Percentiles rank a stretch among this genome's conserved stretches.
Evolutionary conservation across 768 basidiomycete genomes (phyloP).

Genomic region (Calocera viscosa): DNA sequence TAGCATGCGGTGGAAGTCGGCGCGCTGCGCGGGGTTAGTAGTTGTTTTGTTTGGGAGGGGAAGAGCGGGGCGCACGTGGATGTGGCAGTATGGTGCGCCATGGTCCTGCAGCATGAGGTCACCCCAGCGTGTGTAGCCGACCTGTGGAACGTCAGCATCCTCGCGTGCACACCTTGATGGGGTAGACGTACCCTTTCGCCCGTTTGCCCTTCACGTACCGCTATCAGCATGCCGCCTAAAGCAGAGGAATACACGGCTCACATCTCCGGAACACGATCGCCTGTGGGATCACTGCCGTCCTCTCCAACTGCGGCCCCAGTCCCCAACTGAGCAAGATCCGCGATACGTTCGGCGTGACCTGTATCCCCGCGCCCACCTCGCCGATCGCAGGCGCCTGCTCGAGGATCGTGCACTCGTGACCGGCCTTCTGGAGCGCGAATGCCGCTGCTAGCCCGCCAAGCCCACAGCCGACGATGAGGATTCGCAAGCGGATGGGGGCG

Average conservation of each 20-base stretch:
- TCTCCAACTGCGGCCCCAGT: constrained; percentile 33
- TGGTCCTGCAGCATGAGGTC: constrained; percentile 33
- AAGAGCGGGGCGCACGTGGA: constrained; percentile 25
- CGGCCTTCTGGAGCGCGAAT: constrained; percentile 41
- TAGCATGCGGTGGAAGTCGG: constrained; percentile 39
- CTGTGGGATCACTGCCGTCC: constrained; percentile 31
- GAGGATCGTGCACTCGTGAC: constrained; percentile 48
- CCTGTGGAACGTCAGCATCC: no score
- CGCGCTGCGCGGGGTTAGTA: constrained; percentile 25
- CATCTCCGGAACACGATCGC: constrained; percentile 34
- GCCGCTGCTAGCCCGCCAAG: constrained; percentile 46
- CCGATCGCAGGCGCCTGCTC: constrained; percentile 38
- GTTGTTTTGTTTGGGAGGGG: neutral
- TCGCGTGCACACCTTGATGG: no score
- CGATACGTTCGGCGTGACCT: constrained; percentile 48
- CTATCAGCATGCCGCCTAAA: neutral
- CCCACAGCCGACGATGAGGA: constrained; percentile 43
- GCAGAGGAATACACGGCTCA: neutral
- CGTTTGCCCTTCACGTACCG: constrained; percentile 17
- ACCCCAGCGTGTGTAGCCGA: constrained; percentile 33
- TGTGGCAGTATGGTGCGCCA: constrained; percentile 39
- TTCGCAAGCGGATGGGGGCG: constrained; percentile 30
- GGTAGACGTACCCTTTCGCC: constrained; percentile 29
- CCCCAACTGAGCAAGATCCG: constrained; percentile 45
- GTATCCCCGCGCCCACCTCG: constrained; percentile 34